Evolutionary conservation across 352 stramenopile species (phyloP), one percentile per base, ranked within the genome.

Genomic region (Phytophthora kernoviae): DNA sequence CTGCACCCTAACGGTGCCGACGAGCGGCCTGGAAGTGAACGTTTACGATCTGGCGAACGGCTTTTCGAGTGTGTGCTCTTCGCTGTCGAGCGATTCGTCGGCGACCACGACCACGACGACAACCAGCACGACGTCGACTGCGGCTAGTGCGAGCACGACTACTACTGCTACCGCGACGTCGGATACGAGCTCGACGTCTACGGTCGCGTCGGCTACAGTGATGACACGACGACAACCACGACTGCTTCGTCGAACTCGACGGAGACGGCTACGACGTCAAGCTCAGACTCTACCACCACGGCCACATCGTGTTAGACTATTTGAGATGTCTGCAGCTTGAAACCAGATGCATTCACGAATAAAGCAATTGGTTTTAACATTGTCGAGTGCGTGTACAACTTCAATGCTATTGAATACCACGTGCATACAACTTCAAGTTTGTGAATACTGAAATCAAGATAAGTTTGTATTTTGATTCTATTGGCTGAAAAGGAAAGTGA

Each of bases 231-330:
- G 11, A 20, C 36, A 7, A 43, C 14, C 11, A 20, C 36, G 36
- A 21, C 36, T 15, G 36, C 6, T 20, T 43, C 36, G 36, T 43
- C 36, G 36, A 43, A 43, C 36, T 17, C 36, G 36, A 43, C 36
- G 36, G 36, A 43, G 11, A 43, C 36, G 36, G 36, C 36, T 5
- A 43, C 36, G 36, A n/a, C 36, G n/a, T n/a, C n/a, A n/a, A n/a
- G n/a, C n/a, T n/a, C n/a, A n/a, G n/a, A n/a, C n/a, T n/a, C n/a
- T n/a, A n/a, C n/a, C 36, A 43, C 36, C 36, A 43, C 40, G 40
- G n/a, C 40, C 20, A 46, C 40, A 4, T 15, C 40, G 4, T 46
- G 40, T 18, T 46, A 27, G 27, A 18, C 20, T 7, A 17, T 15
- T 17, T n/a, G 6, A 43, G 36, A 6, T 43, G 36, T 21, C n/a